Conservation (phyloP, 352 stramenopile species). For the Thalassiosira hispida region DNA sequence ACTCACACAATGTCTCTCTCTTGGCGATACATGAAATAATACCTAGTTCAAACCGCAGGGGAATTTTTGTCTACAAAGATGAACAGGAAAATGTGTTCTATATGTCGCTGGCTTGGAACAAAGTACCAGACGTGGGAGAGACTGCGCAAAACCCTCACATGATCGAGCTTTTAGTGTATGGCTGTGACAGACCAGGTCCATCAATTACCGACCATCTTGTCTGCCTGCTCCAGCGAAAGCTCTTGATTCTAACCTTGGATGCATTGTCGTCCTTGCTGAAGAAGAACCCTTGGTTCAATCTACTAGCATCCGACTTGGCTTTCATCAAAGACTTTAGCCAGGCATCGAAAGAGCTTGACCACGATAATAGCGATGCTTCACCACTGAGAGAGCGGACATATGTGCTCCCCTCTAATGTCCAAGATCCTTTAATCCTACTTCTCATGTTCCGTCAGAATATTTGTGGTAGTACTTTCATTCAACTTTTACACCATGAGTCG, state of each 20-base stretch:
- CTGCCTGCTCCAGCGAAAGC: constrained; percentile 65
- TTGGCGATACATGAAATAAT: too few relatives aligned
- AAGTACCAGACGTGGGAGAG: constrained; percentile 45
- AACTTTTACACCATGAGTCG: constrained; percentile 64
- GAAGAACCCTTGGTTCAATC: constrained; percentile 79
- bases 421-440: constrained; percentile 75
- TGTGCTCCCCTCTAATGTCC: constrained; percentile 58
- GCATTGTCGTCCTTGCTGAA: constrained; percentile 74
- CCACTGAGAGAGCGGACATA: constrained; percentile 65
- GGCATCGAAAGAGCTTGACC: constrained; percentile 58
- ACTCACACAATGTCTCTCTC: too few relatives aligned
- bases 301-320: constrained; percentile 63
- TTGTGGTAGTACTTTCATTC: constrained; percentile 80
- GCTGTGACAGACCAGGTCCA: constrained; percentile 62
- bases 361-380: constrained; percentile 38
- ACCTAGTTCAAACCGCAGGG: constrained; percentile 69
- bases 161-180: constrained; percentile 77
- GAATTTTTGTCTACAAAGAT: constrained; percentile 82
- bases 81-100: constrained; percentile 80
- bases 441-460: constrained; percentile 82
- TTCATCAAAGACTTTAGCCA: constrained; percentile 76
- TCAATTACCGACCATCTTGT: constrained; percentile 78
- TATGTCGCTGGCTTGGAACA: constrained; percentile 63
- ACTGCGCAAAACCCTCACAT: constrained; percentile 43
- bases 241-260: constrained; percentile 71